Evolutionary conservation across 1,139 yeast species (phyloP), one percentile per base, ranked within the genome.

Genomic region (Nakaseomyces kungkrabaensis): DNA sequence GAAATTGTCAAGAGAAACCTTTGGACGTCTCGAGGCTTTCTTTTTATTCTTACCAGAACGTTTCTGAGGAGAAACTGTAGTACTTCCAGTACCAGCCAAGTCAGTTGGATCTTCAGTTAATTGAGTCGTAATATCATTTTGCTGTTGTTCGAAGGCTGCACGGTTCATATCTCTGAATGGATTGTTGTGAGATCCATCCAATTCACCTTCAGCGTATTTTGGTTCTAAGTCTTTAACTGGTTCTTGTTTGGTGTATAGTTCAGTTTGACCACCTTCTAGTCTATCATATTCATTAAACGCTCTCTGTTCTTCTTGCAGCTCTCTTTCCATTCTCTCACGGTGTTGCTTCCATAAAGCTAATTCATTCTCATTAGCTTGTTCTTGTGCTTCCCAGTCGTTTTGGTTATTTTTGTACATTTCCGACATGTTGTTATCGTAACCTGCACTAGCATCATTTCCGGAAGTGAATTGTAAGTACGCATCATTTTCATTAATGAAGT

Each of bases 1-100:
- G 74, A 90, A 92, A 69, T 92, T 97, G 67, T 92, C 97, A 57
- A 92, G 76, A 0, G 97, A 97, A 52, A 90, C 84, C 70, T 88
- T 88, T 49, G 73, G 75, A 51, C 75, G 67, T 51, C 60, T 64
- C 3, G 60, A 49, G 1, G 56, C 47, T 45, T 55, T 64, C 51
- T 53, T 62, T 48, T 58, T 59, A 40, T 58, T 64, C 50, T 53
- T 61, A 22, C 44, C 48, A 13, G 32, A n/a, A 22, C 48, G 36
- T 29, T 46, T 46, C n/a, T 46, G 44, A 22, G 48, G 48, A 22
- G 48, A 46, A 13, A 11, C 25, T 24, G 34, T 34, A 11, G n/a
- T 36, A 13, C 37, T 17, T 4, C 25, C 47, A 5, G 45, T 22
- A 2, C 40, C 33, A 32, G 34, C n/a, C 24, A 25, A 27, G 13